Percentiles rank a stretch among this genome's conserved stretches.
Evolutionary conservation across 805 yeast species (phyloP).

Genomic region (Yarrowia yakushimensis): DNA sequence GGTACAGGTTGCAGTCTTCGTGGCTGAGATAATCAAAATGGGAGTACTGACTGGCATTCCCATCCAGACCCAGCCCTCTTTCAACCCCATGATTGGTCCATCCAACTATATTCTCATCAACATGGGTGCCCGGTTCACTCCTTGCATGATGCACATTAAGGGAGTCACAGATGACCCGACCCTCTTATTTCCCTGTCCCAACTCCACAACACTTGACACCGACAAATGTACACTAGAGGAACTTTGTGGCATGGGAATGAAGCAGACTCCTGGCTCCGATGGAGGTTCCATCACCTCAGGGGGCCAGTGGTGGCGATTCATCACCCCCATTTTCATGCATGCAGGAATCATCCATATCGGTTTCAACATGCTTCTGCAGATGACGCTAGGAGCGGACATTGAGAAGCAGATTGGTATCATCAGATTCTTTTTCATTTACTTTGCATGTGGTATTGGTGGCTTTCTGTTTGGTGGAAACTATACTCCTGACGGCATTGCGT

Average conservation of each 20-base stretch:
- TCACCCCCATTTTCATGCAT: slow-evolving; percentile 68
- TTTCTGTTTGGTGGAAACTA: slow-evolving; percentile 66
- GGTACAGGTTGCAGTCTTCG: slow-evolving; percentile 51
- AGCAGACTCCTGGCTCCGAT: neutral
- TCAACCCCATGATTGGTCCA: slow-evolving; percentile 79
- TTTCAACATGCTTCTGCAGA: slow-evolving; percentile 59
- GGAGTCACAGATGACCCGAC: slow-evolving; percentile 49
- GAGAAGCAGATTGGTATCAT: slow-evolving; percentile 56
- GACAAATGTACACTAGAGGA: slow-evolving; percentile 56
- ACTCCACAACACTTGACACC: slow-evolving; percentile 53
- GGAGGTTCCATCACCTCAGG: slow-evolving; percentile 39
- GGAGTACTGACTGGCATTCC: slow-evolving; percentile 58
- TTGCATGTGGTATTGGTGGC: slow-evolving; percentile 62
- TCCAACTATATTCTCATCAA: slow-evolving; percentile 61
- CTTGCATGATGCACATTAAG: slow-evolving; percentile 59
- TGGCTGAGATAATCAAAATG: slow-evolving; percentile 59
- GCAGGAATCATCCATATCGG: slow-evolving; percentile 70
- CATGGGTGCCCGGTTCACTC: slow-evolving; percentile 67
- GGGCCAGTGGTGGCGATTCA: slow-evolving; percentile 63
- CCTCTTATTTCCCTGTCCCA: slow-evolving; percentile 62
- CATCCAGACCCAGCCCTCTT: slow-evolving; percentile 64
- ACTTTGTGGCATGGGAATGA: slow-evolving; percentile 54
- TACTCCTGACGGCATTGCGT: slow-evolving; percentile 61
- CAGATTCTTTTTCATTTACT: slow-evolving; percentile 53
- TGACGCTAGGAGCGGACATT: slow-evolving; percentile 56